Base-by-base conservation (phyloP, 768 basidiomycete genomes). In the Calocybe gangraenosa region DNA sequence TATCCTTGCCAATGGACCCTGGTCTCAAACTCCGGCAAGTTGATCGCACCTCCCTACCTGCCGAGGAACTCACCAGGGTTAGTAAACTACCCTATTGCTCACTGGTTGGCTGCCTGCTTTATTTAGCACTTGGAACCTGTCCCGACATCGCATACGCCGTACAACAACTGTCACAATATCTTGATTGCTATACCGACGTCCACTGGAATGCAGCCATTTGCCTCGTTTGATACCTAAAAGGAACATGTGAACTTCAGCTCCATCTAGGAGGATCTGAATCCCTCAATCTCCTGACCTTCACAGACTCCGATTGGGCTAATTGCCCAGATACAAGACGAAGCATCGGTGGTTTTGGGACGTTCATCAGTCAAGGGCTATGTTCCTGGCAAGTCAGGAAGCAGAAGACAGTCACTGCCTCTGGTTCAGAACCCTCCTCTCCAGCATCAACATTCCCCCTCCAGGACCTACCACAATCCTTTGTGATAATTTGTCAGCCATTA, bases 251-350 rank as follows among this genome's bases (percentile, higher is more conserved):
- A 8, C 30, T 31, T 8, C 8, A 31, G 30, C 30, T 31, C 8
- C 8, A 8, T 14, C 30, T 31, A 8, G 30, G 30, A 31, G 30
- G 30, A 8, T 8, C 8, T 8, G 34, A 30, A 0, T 15, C 8
- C 5, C 31, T 44, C 21, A 9, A 19, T 3, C n/a, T n/a, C n/a
- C n/a, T n/a, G n/a, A n/a, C n/a, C n/a, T n/a, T n/a, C n/a, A n/a
- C n/a, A n/a, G n/a, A 65, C 36, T 45, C 54, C 0, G 55, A 57
- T 10, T 58, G 50, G 37, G 56, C 50, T 0, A 60, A 40, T 2
- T 54, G 57, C 18, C 23, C 44, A 1, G 54, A 62, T 19, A 50
- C 56, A 3, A 8, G 46, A 0, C 45, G 31, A 1, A 58, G 48
- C 2, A 40, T 60, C 8, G 51, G 56, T 4, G 53, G 60, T 0